phyloP scores from a whole-genome alignment of 2,329 filamentous ascomycete species.

The Delphinella strobiligena region DNA sequence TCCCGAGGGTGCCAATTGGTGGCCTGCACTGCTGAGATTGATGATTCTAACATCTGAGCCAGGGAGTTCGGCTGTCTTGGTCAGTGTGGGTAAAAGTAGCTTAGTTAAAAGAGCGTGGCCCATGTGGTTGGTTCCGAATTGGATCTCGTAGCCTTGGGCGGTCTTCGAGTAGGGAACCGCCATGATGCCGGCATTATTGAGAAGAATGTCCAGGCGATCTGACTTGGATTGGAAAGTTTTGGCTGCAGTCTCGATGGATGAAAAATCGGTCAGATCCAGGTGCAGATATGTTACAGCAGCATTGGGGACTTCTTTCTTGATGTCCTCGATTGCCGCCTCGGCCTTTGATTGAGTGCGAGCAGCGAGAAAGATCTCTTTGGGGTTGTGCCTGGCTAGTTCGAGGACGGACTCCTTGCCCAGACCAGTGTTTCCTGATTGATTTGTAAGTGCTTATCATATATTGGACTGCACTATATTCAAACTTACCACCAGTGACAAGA shows the following conservation, averaged over 20 bases:
- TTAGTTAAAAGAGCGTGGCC: slow-evolving; percentile 38
- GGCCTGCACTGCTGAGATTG: slow-evolving; percentile 23
- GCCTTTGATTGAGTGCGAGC: slow-evolving; percentile 32
- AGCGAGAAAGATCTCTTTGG: slow-evolving; percentile 34
- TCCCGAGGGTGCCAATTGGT: slow-evolving; percentile 12
- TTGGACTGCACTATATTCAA: slow-evolving; percentile 2
- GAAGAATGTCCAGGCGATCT: slow-evolving; percentile 32
- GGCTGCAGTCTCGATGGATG: slow-evolving; percentile 28
- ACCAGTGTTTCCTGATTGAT: slow-evolving; percentile 29
- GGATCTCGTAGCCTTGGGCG: slow-evolving; percentile 37
- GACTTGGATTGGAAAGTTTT: slow-evolving; percentile 23
- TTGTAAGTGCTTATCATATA: not conserved
- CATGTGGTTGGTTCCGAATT: slow-evolving; percentile 40
- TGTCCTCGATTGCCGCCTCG: slow-evolving; percentile 26
- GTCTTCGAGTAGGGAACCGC: slow-evolving; percentile 23
- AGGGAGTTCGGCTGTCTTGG: slow-evolving; percentile 26
- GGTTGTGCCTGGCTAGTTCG: slow-evolving; percentile 32
- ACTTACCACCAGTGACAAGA: slow-evolving; percentile 30
- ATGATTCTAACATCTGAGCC: slow-evolving; percentile 31
- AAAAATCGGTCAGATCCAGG: slow-evolving; percentile 31
- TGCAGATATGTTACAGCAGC: slow-evolving; percentile 26
- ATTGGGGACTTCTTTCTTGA: slow-evolving; percentile 23
- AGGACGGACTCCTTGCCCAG: slow-evolving; percentile 34
- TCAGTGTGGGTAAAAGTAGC: slow-evolving; percentile 31
- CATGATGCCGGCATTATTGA: slow-evolving; percentile 37